Percentiles rank a stretch among this genome's conserved stretches.
Evolutionary conservation across 2,329 filamentous ascomycete species (phyloP).

Genomic region (Cladosporium velox): DNA sequence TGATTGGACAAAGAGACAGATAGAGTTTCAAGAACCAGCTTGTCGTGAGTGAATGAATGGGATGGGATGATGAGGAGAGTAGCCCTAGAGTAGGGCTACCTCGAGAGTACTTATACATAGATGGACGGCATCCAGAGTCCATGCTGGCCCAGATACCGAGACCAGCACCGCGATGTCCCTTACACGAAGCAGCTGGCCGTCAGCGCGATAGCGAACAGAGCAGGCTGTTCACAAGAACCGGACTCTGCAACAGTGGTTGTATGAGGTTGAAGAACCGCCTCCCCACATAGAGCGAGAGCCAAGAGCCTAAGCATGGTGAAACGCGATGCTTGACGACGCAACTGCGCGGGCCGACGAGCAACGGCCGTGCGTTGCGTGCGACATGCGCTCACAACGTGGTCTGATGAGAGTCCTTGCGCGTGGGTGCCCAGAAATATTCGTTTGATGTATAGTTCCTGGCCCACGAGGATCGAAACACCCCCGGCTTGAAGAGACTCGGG

Average conservation of each 20-base stretch:
- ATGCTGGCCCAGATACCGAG: neutral
- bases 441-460: conserved; percentile 13
- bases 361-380: neutral
- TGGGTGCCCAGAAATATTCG: neutral
- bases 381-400: neutral
- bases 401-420: neutral
- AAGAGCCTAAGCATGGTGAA: conserved; percentile 14
- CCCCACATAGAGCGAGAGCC: conserved; percentile 13
- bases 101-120: conserved; percentile 16
- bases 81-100: conserved; percentile 18
- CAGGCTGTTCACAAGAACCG: neutral
- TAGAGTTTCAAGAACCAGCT: conserved; percentile 19
- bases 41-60: conserved; percentile 11
- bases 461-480: conserved; percentile 8
- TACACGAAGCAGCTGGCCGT: neutral
- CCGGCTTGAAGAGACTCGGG: neutral
- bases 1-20: conserved; percentile 3
- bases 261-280: conserved; percentile 13
- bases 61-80: conserved; percentile 7
- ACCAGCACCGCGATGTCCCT: neutral
- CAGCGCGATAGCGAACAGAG: neutral
- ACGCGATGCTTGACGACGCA: conserved; percentile 1
- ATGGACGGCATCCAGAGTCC: neutral
- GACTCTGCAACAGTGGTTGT: conserved; percentile 13
- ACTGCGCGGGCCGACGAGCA: neutral